Evolutionary conservation across 805 yeast genomes (phyloP).

Genomic region (Monosporozyma servazzii): DNA sequence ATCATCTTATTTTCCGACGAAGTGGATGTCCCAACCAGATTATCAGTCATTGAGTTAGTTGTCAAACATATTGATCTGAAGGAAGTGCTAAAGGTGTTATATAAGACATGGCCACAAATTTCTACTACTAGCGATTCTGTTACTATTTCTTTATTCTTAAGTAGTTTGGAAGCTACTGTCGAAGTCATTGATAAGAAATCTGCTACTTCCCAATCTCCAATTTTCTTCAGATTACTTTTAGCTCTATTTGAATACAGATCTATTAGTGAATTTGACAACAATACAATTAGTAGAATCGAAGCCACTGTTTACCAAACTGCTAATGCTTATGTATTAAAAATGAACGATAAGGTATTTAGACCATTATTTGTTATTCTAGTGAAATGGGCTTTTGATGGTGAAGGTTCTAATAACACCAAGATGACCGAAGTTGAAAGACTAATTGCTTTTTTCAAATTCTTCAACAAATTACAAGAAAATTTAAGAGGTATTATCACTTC

Average conservation of each 20-base stretch:
- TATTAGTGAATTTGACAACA: conserved; percentile 49
- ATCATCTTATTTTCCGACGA: conserved; percentile 47
- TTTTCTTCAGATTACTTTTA: conserved; percentile 59
- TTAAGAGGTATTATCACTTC: conserved; percentile 81
- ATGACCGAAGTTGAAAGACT: conserved; percentile 49
- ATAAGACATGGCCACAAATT: conserved; percentile 50
- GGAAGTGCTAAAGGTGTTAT: conserved; percentile 51
- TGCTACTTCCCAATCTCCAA: conserved; percentile 60
- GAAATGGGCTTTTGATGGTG: conserved; percentile 89
- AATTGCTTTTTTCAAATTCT: conserved; percentile 73
- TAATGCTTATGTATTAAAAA: conserved; percentile 70
- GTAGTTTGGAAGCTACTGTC: conserved; percentile 54
- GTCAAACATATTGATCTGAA: conserved; percentile 61
- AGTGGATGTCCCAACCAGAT: conserved; percentile 52
- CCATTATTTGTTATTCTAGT: conserved; percentile 82
- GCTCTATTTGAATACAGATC: conserved; percentile 63
- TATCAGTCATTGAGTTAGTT: conserved; percentile 50
- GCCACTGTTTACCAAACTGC: conserved; percentile 65
- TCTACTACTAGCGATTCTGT: conserved; percentile 31
- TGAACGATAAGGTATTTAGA: conserved; percentile 88
- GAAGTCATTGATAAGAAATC: conserved; percentile 63
- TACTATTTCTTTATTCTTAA: conserved; percentile 62
- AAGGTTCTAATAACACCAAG: conserved; percentile 42
- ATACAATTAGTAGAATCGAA: conserved; percentile 75
- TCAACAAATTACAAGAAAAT: conserved; percentile 73